These are phyloP conservation scores for Globisporangium takayamanum DNA, from an alignment of 352 stramenopile genomes.

Conservation along the genomic window DNA sequence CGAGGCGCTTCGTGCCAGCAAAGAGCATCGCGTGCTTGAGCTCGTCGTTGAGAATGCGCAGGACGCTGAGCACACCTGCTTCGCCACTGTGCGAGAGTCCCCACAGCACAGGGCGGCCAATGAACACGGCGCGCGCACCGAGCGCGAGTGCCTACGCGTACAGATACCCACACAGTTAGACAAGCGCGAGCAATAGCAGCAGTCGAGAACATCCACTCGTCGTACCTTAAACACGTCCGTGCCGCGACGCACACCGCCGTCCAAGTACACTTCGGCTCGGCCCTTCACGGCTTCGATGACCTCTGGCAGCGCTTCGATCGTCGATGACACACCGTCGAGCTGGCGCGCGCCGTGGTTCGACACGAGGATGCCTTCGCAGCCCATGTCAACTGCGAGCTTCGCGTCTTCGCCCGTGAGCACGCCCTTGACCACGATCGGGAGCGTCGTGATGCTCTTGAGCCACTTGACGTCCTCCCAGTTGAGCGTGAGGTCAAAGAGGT, in stretches of 20 bases:
- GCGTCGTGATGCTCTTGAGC: slow-evolving; percentile 86
- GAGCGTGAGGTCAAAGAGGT: slow-evolving; percentile 92
- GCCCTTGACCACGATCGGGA: slow-evolving; percentile 93
- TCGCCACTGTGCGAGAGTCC: slow-evolving; percentile 88
- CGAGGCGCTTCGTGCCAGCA: slow-evolving; percentile 49
- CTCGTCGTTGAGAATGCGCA: slow-evolving; percentile 90
- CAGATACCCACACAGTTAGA: slow-evolving; percentile 16
- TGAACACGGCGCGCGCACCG: slow-evolving; percentile 91
- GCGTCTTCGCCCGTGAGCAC: slow-evolving; percentile 92
- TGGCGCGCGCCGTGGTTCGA: slow-evolving; percentile 93
- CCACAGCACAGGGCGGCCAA: slow-evolving; percentile 94
- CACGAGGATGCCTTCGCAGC: slow-evolving; percentile 89
- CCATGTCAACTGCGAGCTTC: slow-evolving; percentile 83
- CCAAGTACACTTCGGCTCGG: slow-evolving; percentile 89
- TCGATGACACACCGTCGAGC: slow-evolving; percentile 85
- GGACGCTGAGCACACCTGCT: slow-evolving; percentile 78
- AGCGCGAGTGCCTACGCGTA: slow-evolving; percentile 76
- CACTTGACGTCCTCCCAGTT: slow-evolving; percentile 92
- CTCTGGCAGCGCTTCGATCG: slow-evolving; percentile 91
- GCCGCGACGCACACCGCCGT: slow-evolving; percentile 92
- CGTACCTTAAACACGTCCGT: slow-evolving; percentile 93
- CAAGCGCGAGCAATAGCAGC: neutral
- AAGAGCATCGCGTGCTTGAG: slow-evolving; percentile 92
- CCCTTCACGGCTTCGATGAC: slow-evolving; percentile 82
- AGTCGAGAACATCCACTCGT: neutral